phyloP scores from a whole-genome alignment of 495 filamentous ascomycete species.

The Podospora tetraspora region DNA sequence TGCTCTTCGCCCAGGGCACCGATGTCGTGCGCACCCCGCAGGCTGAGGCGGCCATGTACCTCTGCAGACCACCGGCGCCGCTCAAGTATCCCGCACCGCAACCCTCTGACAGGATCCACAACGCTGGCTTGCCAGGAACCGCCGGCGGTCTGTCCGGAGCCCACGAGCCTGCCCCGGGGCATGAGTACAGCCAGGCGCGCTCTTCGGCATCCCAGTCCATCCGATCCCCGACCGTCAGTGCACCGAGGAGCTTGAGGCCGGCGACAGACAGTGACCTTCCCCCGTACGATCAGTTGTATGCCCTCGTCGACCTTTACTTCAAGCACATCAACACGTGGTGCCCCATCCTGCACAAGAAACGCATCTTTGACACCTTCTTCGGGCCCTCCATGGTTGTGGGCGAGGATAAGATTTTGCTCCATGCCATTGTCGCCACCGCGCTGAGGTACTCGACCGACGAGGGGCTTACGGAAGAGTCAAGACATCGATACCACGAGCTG shows the following conservation, averaged over 20 bases:
- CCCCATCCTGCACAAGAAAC: constrained; percentile 76
- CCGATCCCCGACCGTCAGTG: constrained; percentile 42
- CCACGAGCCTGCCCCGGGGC: constrained; percentile 29
- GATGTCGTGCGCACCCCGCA: constrained; percentile 48
- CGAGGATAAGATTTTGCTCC: constrained; percentile 73
- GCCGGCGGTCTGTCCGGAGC: constrained; percentile 27
- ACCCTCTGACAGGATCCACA: constrained; percentile 28
- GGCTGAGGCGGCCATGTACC: constrained; percentile 57
- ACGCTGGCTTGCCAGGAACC: constrained; percentile 29
- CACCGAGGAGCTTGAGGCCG: constrained; percentile 33
- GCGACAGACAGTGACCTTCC: constrained; percentile 69
- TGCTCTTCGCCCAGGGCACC: constrained; percentile 32
- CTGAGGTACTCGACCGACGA: constrained; percentile 73
- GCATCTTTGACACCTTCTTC: constrained; percentile 77
- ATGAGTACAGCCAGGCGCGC: constrained; percentile 42
- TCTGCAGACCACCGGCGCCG: constrained; percentile 52
- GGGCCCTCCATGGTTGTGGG: constrained; percentile 68
- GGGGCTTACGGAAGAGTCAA: constrained; percentile 62
- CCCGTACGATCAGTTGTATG: constrained; percentile 77
- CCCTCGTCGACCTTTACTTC: constrained; percentile 80
- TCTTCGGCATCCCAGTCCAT: constrained; percentile 27
- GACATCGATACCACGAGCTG: constrained; percentile 66
- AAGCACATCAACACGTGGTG: constrained; percentile 89
- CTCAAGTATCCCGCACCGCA: constrained; percentile 34
- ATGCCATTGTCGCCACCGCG: constrained; percentile 81